phyloP scores from a whole-genome alignment of 768 basidiomycete genomes.

The Favolaschia claudopus region DNA sequence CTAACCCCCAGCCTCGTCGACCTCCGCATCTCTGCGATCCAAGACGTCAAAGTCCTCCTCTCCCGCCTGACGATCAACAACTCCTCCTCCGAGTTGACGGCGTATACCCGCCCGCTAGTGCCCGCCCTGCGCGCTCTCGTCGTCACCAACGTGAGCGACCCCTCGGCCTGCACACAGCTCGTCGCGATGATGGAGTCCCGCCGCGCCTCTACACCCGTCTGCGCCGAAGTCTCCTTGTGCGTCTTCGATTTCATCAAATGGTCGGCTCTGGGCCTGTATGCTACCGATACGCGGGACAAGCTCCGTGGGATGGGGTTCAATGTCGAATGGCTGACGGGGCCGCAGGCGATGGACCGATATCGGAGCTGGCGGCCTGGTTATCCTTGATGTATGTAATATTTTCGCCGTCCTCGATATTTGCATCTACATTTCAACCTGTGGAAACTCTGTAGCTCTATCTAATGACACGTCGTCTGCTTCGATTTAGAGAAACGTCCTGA shows the following conservation, averaged over 20 bases:
- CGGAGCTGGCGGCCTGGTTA: background rate
- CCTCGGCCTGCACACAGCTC: constrained; percentile 2
- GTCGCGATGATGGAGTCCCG: constrained; percentile 2
- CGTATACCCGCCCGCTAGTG: constrained; percentile 1
- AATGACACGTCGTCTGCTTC: too few relatives aligned
- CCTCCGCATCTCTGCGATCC: background rate
- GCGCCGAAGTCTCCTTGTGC: background rate
- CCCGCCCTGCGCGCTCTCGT: background rate
- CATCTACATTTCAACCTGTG: too few relatives aligned
- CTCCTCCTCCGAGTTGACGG: background rate
- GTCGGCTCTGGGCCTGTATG: background rate
- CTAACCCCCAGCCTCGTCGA: background rate
- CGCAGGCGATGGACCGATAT: constrained; percentile 5
- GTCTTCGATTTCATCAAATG: constrained; percentile 12
- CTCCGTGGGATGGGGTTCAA: background rate
- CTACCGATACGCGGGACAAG: background rate
- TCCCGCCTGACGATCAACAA: background rate
- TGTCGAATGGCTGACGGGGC: constrained; percentile 1
- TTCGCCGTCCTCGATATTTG: too few relatives aligned
- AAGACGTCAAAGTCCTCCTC: background rate
- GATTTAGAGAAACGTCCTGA: too few relatives aligned
- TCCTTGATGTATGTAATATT: too few relatives aligned
- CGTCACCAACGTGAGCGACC: background rate
- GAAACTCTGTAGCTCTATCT: too few relatives aligned
- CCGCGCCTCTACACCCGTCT: background rate